These are phyloP conservation scores for Boletus chippewaensis DNA, from an alignment of 1,284 basidiomycete species.

Conservation along the genomic window DNA sequence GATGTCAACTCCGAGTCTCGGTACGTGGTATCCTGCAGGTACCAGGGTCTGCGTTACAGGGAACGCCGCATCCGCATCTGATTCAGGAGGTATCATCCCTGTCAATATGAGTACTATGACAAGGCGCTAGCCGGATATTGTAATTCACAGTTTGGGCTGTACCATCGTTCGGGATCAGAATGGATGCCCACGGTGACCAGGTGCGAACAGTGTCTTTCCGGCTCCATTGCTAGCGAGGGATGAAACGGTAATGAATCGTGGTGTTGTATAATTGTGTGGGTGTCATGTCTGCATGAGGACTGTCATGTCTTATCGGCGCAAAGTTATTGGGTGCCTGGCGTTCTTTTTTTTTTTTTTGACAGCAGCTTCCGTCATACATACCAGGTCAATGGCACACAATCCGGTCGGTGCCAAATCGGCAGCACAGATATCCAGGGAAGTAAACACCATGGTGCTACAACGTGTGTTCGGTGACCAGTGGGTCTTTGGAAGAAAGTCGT, in stretches of 20 bases:
- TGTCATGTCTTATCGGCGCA: constrained; percentile 10
- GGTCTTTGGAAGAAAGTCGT: neutral
- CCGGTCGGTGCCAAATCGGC: neutral
- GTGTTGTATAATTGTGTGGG: neutral
- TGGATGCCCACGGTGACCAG: no score
- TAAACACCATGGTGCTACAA: constrained; percentile 2
- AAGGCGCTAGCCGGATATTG: no score
- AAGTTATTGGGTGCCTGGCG: neutral
- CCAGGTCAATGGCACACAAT: neutral
- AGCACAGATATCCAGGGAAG: neutral
- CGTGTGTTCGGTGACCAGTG: constrained; percentile 2
- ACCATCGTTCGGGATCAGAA: no score
- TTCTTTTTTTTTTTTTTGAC: neutral
- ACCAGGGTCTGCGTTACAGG: constrained; percentile 1
- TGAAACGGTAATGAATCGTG: constrained; percentile 24
- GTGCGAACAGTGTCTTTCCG: neutral
- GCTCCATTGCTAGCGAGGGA: constrained; percentile 7
- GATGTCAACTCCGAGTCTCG: constrained; percentile 3
- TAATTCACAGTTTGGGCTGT: no score
- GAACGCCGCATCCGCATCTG: no score
- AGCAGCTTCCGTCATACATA: neutral
- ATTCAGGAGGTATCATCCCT: no score
- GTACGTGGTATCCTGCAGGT: constrained; percentile 8
- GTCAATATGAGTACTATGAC: no score
- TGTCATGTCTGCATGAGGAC: neutral